phyloP scores from a whole-genome alignment of 2,329 filamentous ascomycete species.

The Reticulascus tulasneorum region DNA sequence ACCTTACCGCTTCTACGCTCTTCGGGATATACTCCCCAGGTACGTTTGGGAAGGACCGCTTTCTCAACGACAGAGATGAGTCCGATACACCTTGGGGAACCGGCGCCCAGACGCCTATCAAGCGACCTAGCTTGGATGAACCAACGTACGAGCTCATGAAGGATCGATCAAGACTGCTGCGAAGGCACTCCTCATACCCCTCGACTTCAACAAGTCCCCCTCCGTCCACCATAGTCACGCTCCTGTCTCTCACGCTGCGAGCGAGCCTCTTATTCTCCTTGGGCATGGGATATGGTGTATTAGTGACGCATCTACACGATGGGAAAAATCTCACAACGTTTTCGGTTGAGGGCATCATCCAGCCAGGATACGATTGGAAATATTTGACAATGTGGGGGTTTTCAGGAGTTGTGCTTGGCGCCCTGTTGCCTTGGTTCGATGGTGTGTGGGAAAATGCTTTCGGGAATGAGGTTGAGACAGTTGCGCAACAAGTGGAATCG shows the following conservation, averaged over 20 bases:
- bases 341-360: slow-evolving; percentile 44
- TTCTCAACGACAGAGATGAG: slow-evolving; percentile 43
- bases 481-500: slow-evolving; percentile 19
- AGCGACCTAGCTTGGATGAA: slow-evolving; percentile 38
- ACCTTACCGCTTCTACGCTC: slow-evolving; percentile 84
- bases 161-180: slow-evolving; percentile 30
- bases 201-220: slow-evolving; percentile 22
- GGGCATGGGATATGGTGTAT: slow-evolving; percentile 76
- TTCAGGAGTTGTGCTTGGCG: slow-evolving; percentile 73
- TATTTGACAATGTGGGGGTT: slow-evolving; percentile 81
- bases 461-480: slow-evolving; percentile 28
- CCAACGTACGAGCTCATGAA: slow-evolving; percentile 40
- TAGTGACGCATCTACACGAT: slow-evolving; percentile 77
- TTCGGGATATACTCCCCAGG: slow-evolving; percentile 84
- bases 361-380: slow-evolving; percentile 47
- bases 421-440: slow-evolving; percentile 81
- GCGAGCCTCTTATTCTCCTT: slow-evolving; percentile 68
- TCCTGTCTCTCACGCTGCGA: slow-evolving; percentile 53
- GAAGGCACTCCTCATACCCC: slow-evolving; percentile 31
- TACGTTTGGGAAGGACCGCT: slow-evolving; percentile 47
- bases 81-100: slow-evolving; percentile 72
- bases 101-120: slow-evolving; percentile 65
- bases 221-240: slow-evolving; percentile 21
- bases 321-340: slow-evolving; percentile 61
- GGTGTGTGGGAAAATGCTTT: slow-evolving; percentile 61